Percentiles rank a stretch among this genome's conserved stretches.
Conservation (phyloP, 495 filamentous ascomycete genomes). For the Podospora tetraspora region DNA sequence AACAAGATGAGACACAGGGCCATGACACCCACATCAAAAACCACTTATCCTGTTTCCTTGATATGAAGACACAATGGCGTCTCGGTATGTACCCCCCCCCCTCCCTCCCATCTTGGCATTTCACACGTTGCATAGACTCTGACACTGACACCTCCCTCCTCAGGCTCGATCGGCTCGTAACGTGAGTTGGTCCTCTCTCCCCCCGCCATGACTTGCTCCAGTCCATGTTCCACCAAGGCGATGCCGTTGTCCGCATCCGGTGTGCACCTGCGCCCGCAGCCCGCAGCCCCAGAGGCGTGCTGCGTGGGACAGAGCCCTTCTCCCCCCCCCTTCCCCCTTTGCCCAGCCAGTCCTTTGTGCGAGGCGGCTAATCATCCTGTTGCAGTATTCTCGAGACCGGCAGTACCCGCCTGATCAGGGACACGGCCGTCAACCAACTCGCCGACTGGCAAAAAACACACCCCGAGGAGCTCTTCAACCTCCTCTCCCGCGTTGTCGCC, state of each 20-base stretch:
- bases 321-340: background rate
- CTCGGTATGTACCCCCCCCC: constrained; percentile 36
- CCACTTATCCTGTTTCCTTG: constrained; percentile 14
- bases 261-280: background rate
- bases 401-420: constrained; percentile 88
- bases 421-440: constrained; percentile 92
- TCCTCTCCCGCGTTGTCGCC: constrained; percentile 90
- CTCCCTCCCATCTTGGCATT: background rate
- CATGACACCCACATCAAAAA: constrained; percentile 21
- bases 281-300: background rate
- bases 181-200: constrained; percentile 57
- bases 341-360: background rate
- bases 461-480: constrained; percentile 93
- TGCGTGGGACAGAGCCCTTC: constrained; percentile 3
- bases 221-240: background rate
- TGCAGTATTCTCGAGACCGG: constrained; percentile 88
- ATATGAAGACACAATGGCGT: constrained; percentile 47
- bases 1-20: constrained; percentile 18
- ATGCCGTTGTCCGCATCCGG: background rate
- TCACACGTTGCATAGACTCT: constrained; percentile 9
- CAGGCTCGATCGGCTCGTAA: constrained; percentile 88
- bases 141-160: constrained; percentile 27
- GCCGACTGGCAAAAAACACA: constrained; percentile 97
- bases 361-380: constrained; percentile 25
- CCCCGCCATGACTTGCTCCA: background rate